Base-by-base conservation (phyloP, 352 stramenopile genomes). In the Pythium dissimile region DNA sequence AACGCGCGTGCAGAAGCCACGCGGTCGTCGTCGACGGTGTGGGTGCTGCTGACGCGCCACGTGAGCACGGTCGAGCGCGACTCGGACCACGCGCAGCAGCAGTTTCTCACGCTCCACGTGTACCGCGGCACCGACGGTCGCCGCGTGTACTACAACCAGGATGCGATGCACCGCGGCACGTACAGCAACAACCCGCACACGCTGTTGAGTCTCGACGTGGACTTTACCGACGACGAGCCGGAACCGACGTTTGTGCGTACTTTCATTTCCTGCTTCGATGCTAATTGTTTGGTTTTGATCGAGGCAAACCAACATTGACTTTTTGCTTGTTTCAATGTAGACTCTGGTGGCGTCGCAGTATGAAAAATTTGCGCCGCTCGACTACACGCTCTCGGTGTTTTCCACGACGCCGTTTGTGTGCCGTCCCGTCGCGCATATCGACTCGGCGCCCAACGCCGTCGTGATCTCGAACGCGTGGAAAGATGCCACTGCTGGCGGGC, bases 131-230 rank as follows among this genome's bases (percentile, higher is more conserved):
- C 67, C n/a, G 51, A 64, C 32, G 80, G 84, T 12, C 68, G 78
- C 35, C 86, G 86, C 8, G 78, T 96, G 18, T 94, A 86, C 45
- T 93, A 94, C 66, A 92, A 90, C 21, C 79, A 93, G 18, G 66
- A 86, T 20, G 80, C 84, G 10, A 69, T 95, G 28, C 77, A 86
- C 43, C 76, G 86, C 21, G 87, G 87, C 12, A 88, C 85, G 7
- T 98, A 98, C 76, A 96, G 80, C 64, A 97, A 97, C 66, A 97
- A 97, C 42, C 90, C 89, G 1, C 88, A 98, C 68, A 93, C 82
- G 3, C 77, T 98, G 24, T 72, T 96, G n/a, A 89, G 86, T 34
- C 66, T 96, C 27, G 80, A 96, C 54, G 56, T 92, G 15, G 81
- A 89, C 47, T 66, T 92, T 20, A 39, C 64, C 5, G 59, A 73